A percentile compares a stretch with the other conserved stretches of the same genome.
Conservation (phyloP, 2,329 filamentous ascomycete genomes). For the Byssochlamys sp. region DNA sequence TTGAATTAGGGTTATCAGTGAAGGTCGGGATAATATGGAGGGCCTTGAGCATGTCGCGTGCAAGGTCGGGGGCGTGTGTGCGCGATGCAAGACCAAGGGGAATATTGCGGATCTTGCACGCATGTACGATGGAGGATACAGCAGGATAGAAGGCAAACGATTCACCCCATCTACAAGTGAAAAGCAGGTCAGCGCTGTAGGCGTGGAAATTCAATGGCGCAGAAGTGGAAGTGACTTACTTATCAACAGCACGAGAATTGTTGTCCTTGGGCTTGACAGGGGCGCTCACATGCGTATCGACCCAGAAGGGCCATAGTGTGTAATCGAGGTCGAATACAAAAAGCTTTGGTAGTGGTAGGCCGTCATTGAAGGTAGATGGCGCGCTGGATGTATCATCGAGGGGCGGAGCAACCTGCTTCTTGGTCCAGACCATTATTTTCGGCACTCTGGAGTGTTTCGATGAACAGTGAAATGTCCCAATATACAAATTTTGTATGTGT, state of each 20-base stretch:
- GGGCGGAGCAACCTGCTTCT: constrained; percentile 25
- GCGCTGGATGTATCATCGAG: constrained; percentile 28
- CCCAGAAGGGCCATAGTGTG: constrained; percentile 98
- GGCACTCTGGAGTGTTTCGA: not conserved
- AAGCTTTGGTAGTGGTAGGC: constrained; percentile 66
- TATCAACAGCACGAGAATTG: constrained; percentile 36
- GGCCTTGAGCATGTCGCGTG: constrained; percentile 67
- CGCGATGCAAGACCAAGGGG: constrained; percentile 67
- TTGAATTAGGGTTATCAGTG: constrained; percentile 29
- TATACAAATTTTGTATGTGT: not conserved
- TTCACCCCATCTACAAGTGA: constrained; percentile 46
- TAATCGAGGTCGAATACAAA: constrained; percentile 95
- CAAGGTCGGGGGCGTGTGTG: constrained; percentile 69
- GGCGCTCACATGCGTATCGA: constrained; percentile 78
- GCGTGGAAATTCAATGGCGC: not conserved
- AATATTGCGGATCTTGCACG: constrained; percentile 47
- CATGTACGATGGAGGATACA: constrained; percentile 57
- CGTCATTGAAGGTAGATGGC: constrained; percentile 52
- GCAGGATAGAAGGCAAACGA: constrained; percentile 61
- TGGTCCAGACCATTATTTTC: constrained; percentile 27
- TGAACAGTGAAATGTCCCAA: not conserved
- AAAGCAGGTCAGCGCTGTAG: constrained; percentile 6
- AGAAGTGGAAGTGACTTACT: constrained; percentile 16
- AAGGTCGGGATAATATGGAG: constrained; percentile 50
- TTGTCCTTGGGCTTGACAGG: constrained; percentile 58